Evolutionary conservation across 1,139 yeast species (phyloP).

Genomic region (Tardiomyces digboiensis): DNA sequence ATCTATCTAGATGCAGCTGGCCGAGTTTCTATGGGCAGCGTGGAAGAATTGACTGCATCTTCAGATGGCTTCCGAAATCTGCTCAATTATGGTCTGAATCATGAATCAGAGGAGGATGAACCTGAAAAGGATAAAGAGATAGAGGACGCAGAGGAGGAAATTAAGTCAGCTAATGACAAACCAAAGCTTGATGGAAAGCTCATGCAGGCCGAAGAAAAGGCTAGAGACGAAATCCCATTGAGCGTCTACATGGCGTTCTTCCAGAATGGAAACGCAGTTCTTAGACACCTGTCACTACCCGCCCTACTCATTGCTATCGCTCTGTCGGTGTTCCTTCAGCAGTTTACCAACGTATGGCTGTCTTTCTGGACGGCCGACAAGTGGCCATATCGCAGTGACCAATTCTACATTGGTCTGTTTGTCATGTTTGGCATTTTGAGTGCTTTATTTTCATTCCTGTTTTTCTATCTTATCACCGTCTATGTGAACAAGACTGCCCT

Average conservation of each 20-base stretch:
- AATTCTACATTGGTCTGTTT: slow-evolving; percentile 63
- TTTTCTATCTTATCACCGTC: slow-evolving; percentile 11
- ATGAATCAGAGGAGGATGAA: slow-evolving; percentile 44
- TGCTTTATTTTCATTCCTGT: slow-evolving; percentile 22
- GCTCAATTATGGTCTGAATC: slow-evolving; percentile 44
- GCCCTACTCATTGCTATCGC: slow-evolving; percentile 45
- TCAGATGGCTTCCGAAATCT: slow-evolving; percentile 41
- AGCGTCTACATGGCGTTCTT: slow-evolving; percentile 38
- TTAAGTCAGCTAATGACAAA: slow-evolving; percentile 33
- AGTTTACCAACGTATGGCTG: slow-evolving; percentile 61
- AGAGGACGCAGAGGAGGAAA: slow-evolving; percentile 43
- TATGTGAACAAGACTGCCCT: slow-evolving; percentile 9
- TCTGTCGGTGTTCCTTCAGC: slow-evolving; percentile 32
- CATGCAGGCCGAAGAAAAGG: slow-evolving; percentile 39
- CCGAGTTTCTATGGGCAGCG: slow-evolving; percentile 48
- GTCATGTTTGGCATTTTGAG: slow-evolving; percentile 20
- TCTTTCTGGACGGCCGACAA: slow-evolving; percentile 69
- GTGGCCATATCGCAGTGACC: slow-evolving; percentile 41
- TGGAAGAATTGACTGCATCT: slow-evolving; percentile 37
- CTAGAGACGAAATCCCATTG: slow-evolving; percentile 25
- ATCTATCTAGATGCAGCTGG: slow-evolving; percentile 66
- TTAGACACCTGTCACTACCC: slow-evolving; percentile 24
- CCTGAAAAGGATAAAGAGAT: slow-evolving; percentile 11
- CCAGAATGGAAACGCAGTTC: slow-evolving; percentile 39
- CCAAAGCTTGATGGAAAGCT: slow-evolving; percentile 27